Percentiles rank a stretch among this genome's conserved stretches.
These are phyloP conservation scores for Panicum virgatum DNA, from an alignment of 202 grass and related monocot genomes.

Conservation along the genomic window DNA sequence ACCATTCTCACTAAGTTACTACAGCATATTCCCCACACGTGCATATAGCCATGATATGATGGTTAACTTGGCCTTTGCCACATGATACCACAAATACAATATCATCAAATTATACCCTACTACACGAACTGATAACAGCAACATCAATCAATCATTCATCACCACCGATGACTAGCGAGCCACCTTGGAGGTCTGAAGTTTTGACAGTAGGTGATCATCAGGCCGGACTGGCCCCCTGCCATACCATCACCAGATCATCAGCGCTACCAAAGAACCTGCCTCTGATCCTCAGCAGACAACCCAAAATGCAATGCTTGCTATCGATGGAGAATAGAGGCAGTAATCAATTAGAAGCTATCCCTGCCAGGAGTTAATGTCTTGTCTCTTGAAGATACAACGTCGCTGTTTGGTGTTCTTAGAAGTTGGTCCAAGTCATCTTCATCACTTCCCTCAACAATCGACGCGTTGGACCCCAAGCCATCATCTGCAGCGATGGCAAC, in stretches of 20 bases:
- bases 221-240: no score
- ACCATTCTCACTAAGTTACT: neutral
- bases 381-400: slow-evolving; percentile 60
- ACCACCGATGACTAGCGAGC: neutral
- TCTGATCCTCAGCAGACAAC: slow-evolving; percentile 37
- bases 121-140: neutral
- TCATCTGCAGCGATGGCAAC: slow-evolving; percentile 51
- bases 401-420: slow-evolving; percentile 64
- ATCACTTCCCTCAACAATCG: slow-evolving; percentile 48
- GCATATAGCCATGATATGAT: slow-evolving; percentile 36
- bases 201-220: slow-evolving; percentile 4
- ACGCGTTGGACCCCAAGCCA: slow-evolving; percentile 59
- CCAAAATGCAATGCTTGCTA: slow-evolving; percentile 21
- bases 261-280: neutral
- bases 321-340: slow-evolving; percentile 21
- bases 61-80: slow-evolving; percentile 47
- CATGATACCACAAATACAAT: slow-evolving; percentile 37
- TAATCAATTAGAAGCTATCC: slow-evolving; percentile 50
- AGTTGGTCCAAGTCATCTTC: slow-evolving; percentile 63
- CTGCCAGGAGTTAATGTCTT: slow-evolving; percentile 54
- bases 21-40: slow-evolving; percentile 15
- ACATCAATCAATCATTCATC: slow-evolving; percentile 16
- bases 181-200: neutral
- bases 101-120: slow-evolving; percentile 14
- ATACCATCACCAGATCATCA: slow-evolving; percentile 11